A percentile compares a stretch with the other conserved stretches of the same genome.
Conservation (phyloP, 1,284 basidiomycete species). For the Leccinum colubrinum region DNA sequence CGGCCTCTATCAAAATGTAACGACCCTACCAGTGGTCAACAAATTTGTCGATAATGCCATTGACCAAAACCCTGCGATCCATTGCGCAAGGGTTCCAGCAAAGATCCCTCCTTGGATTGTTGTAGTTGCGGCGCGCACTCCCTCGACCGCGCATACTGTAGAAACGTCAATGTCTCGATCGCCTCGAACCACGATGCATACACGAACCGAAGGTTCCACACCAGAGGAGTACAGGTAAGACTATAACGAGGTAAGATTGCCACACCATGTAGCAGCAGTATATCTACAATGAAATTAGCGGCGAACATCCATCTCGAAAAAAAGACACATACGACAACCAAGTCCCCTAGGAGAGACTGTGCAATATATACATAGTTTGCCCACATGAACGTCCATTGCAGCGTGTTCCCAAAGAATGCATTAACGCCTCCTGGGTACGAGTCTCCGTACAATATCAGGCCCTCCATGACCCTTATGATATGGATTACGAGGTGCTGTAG, state of each 20-base stretch:
- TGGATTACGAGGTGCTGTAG: neutral
- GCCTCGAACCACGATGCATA: neutral
- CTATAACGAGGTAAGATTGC: neutral
- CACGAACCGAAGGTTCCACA: neutral
- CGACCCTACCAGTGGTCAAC: neutral
- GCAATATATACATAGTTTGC: neutral
- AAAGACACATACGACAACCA: neutral
- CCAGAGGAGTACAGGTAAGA: neutral
- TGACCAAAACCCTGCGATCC: conserved; percentile 1
- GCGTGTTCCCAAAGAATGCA: neutral
- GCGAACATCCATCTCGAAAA: neutral
- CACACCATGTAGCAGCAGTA: neutral
- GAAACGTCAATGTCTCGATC: neutral
- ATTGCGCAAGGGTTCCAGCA: neutral
- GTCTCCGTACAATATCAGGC: neutral
- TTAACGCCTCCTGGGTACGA: neutral
- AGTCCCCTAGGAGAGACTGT: neutral
- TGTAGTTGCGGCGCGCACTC: neutral
- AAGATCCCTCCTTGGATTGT: neutral
- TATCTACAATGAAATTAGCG: neutral
- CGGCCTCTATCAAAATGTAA: neutral
- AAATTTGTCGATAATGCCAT: neutral
- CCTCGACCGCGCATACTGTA: neutral
- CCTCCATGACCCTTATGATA: neutral
- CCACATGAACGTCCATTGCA: neutral